Evolutionary conservation across 306 rosid genomes (phyloP).

Genomic region (Fagus crenata): DNA sequence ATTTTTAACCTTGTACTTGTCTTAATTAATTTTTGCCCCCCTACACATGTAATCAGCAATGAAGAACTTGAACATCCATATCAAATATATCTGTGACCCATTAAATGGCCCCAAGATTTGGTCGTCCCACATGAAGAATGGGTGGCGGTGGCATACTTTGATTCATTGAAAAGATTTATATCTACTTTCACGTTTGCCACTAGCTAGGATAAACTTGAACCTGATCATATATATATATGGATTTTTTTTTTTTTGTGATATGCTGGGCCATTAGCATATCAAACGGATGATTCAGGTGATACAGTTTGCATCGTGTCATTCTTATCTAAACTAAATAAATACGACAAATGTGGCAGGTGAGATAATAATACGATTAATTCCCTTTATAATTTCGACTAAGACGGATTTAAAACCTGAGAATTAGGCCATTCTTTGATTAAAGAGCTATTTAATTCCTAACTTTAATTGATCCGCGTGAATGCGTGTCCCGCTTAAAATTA

Average conservation of each 20-base stretch:
- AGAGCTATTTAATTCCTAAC: neutral
- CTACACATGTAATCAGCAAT: neutral
- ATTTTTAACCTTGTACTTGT: no score
- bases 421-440: neutral
- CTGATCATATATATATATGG: no score
- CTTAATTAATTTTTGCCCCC: neutral
- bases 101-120: neutral
- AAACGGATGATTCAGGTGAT: neutral
- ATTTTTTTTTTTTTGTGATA: no score
- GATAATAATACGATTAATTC: no score
- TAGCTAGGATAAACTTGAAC: no score
- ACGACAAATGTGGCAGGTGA: neutral
- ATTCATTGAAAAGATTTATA: no score
- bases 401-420: neutral
- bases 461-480: neutral
- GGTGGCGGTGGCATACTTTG: neutral
- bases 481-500: neutral
- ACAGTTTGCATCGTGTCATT: conserved; percentile 13
- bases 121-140: neutral
- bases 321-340: neutral
- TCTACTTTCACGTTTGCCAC: no score
- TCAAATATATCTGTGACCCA: neutral
- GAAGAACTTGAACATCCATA: neutral
- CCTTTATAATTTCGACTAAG: neutral
- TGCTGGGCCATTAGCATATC: conserved; percentile 1